Conservation (phyloP, 768 basidiomycete species). For the Tephrocybe sp. region DNA sequence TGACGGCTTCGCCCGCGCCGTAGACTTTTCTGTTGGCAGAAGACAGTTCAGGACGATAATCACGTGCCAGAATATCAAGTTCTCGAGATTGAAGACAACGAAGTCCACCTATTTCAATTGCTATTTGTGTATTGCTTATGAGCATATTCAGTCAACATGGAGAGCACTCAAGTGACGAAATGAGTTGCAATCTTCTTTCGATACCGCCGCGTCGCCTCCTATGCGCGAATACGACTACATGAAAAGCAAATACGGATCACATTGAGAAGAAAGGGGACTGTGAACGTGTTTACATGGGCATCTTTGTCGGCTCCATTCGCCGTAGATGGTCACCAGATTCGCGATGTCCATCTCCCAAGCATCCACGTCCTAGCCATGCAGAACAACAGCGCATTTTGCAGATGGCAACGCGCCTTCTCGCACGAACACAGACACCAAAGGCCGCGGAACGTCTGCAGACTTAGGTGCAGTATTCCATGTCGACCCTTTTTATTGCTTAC, state of each 20-base stretch:
- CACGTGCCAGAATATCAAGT: constrained; percentile 31
- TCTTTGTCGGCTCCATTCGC: constrained; percentile 69
- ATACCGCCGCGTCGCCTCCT: constrained; percentile 70
- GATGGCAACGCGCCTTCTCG: constrained; percentile 31
- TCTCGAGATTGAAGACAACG: constrained; percentile 40
- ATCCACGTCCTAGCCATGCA: constrained; percentile 10
- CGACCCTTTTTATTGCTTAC: not conserved
- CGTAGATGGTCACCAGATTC: constrained; percentile 45
- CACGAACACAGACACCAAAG: constrained; percentile 31
- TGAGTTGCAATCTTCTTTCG: constrained; percentile 64
- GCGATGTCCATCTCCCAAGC: constrained; percentile 6
- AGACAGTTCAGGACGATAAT: constrained; percentile 62
- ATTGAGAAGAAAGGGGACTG: not conserved
- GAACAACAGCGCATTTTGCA: constrained; percentile 27
- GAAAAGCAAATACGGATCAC: not conserved
- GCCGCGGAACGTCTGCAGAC: constrained; percentile 27
- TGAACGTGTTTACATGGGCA: constrained; percentile 50
- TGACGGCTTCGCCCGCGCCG: constrained; percentile 58
- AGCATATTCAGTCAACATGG: constrained; percentile 33
- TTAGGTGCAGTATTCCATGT: constrained; percentile 23
- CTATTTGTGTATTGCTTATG: not conserved
- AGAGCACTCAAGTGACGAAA: constrained; percentile 55
- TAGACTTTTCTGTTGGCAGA: constrained; percentile 68
- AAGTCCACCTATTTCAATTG: constrained; percentile 19
- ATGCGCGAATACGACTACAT: constrained; percentile 34